Conservation (phyloP, 1,139 yeast species). For the Geotrichum australiense region DNA sequence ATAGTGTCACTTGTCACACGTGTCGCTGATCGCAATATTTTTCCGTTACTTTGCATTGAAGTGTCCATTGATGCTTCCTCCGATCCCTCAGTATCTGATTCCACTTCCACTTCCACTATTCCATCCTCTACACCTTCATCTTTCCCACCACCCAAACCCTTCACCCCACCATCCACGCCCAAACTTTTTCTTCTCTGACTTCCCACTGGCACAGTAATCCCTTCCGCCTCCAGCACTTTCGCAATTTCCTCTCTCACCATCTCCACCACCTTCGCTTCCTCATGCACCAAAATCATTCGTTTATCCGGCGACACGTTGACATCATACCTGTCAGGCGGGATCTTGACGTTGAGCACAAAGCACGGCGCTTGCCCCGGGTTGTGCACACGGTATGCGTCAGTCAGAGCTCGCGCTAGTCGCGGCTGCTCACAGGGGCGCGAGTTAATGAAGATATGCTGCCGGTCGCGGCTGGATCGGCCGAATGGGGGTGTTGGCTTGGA, state of each 20-base stretch:
- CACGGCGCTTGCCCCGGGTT: conserved; percentile 72
- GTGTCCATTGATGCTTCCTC: too few relatives aligned
- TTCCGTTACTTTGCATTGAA: too few relatives aligned
- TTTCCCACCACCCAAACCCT: too few relatives aligned
- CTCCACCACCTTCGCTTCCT: conserved; percentile 54
- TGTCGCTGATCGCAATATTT: too few relatives aligned
- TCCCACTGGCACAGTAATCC: conserved; percentile 32
- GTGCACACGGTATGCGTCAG: conserved; percentile 64
- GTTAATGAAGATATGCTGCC: conserved; percentile 71
- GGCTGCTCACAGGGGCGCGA: conserved; percentile 64
- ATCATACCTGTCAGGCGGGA: conserved; percentile 54
- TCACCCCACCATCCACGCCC: too few relatives aligned
- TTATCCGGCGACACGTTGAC: conserved; percentile 91
- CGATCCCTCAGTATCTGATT: too few relatives aligned
- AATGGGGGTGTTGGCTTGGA: conserved; percentile 75
- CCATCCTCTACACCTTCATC: too few relatives aligned
- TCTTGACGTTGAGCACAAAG: conserved; percentile 52
- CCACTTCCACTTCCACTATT: too few relatives aligned
- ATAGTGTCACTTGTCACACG: too few relatives aligned
- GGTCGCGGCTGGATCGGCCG: conserved; percentile 61
- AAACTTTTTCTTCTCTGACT: too few relatives aligned
- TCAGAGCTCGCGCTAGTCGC: conserved; percentile 50
- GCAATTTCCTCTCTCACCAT: conserved; percentile 33
- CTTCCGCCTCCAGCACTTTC: conserved; percentile 24
- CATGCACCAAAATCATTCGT: conserved; percentile 59